These are phyloP conservation scores for Actinomucor elegans DNA, from an alignment of 371 early-diverging fungal species.

Conservation along the genomic window DNA sequence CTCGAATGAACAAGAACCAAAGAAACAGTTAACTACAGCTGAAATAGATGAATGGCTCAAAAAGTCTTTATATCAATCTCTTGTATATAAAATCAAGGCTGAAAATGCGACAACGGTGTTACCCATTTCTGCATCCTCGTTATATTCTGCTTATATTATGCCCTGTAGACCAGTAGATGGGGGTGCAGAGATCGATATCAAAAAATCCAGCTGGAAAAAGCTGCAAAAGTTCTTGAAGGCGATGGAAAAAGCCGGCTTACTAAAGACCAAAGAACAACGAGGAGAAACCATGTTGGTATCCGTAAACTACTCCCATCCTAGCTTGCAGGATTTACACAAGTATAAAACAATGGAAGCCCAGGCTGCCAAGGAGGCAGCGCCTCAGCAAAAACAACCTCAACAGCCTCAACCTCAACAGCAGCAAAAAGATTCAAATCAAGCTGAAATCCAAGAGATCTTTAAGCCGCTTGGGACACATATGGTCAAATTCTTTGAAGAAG, in stretches of 20 bases:
- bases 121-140: slow-evolving; percentile 63
- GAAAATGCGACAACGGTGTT: slow-evolving; percentile 43
- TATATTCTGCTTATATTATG: slow-evolving; percentile 66
- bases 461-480: slow-evolving; percentile 50
- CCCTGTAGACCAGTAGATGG: slow-evolving; percentile 58
- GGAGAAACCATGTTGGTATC: slow-evolving; percentile 61
- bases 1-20: background rate
- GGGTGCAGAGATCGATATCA: slow-evolving; percentile 63
- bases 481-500: slow-evolving; percentile 53
- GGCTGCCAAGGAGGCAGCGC: slow-evolving; percentile 8
- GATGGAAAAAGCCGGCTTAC: slow-evolving; percentile 64
- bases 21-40: slow-evolving; percentile 14
- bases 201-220: slow-evolving; percentile 75
- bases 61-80: slow-evolving; percentile 59
- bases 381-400: slow-evolving; percentile 3
- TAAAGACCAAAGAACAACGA: slow-evolving; percentile 70
- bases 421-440: slow-evolving; percentile 16
- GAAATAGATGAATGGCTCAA: slow-evolving; percentile 66
- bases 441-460: slow-evolving; percentile 52
- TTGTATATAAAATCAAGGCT: slow-evolving; percentile 62
- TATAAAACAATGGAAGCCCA: slow-evolving; percentile 37
- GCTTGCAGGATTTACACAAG: slow-evolving; percentile 23
- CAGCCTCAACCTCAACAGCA: slow-evolving; percentile 16
- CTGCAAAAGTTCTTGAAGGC: slow-evolving; percentile 72
- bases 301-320: slow-evolving; percentile 59